phyloP scores from a whole-genome alignment of 257 asterid species.

The Nicotiana knightiana region DNA sequence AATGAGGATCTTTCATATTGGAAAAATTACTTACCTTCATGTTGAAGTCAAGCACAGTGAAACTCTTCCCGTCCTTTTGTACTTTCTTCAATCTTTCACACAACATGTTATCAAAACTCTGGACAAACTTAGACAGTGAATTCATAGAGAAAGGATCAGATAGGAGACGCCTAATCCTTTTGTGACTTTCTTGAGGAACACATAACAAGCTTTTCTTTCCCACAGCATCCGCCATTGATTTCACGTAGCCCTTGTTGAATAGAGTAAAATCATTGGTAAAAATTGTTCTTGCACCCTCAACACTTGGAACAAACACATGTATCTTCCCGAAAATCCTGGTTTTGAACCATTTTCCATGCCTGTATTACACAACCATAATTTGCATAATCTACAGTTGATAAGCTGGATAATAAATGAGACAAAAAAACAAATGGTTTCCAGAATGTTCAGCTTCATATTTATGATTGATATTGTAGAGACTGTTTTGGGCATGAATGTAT shows the following conservation, averaged over 20 bases:
- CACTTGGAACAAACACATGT: slow-evolving; percentile 49
- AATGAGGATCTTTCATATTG: neutral
- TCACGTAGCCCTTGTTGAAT: slow-evolving; percentile 51
- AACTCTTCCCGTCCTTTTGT: slow-evolving; percentile 38
- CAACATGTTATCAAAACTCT: slow-evolving; percentile 34
- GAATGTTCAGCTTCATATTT: neutral
- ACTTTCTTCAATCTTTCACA: slow-evolving; percentile 26
- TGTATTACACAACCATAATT: slow-evolving; percentile 3
- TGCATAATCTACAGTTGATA: neutral
- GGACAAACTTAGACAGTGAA: slow-evolving; percentile 40
- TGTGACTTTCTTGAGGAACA: slow-evolving; percentile 38
- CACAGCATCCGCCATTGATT: slow-evolving; percentile 50
- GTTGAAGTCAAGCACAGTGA: slow-evolving; percentile 40
- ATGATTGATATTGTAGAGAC: neutral
- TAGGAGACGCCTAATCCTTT: slow-evolving; percentile 39
- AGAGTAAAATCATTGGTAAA: slow-evolving; percentile 40
- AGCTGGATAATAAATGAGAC: neutral
- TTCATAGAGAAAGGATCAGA: slow-evolving; percentile 57
- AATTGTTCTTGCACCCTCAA: slow-evolving; percentile 42
- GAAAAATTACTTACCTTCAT: slow-evolving; percentile 40
- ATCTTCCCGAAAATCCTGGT: slow-evolving; percentile 49
- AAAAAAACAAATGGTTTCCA: too few relatives aligned
- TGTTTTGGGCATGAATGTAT: neutral
- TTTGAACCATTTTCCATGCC: slow-evolving; percentile 59
- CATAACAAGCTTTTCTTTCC: slow-evolving; percentile 51